Evolutionary conservation across 805 yeast species (phyloP), one percentile per base, ranked within the genome.

Genomic region (Tetrapisispora namnaoensis): DNA sequence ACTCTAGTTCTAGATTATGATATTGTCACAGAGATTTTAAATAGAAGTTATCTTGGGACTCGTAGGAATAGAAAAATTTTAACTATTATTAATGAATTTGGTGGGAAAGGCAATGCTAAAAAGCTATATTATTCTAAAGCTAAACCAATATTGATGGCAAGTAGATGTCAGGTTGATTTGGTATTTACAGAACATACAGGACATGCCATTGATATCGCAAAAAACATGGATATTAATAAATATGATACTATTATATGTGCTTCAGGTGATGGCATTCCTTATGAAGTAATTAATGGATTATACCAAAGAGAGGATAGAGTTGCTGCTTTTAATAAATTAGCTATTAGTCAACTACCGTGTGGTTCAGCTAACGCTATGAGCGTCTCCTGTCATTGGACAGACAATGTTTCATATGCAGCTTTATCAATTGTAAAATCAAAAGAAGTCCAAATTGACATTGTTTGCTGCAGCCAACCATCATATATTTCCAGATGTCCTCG

Each of bases 311-410:
- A 68, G 0, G 96, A 90, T 63, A 76, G 83, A 4, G 77, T 69
- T 0, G 66, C 64, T 14, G 89, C 88, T 0, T 82, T 90, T 56
- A 70, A 73, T 46, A 78, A 78, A 49, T 53, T 86, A 11, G 80
- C 85, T 0, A 70, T 93, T 2, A 80, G 93, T 10, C 96, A 91
- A 66, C 69, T 90, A 8, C 98, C 99, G 1, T 87, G 97, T 58
- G 99, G 99, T 0, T 86, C 96, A 0, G 99, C 99, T 3, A 93
- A 93, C 67, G 98, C 96, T 2, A 76, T 93, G 76, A 72, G 95
- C 14, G 72, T 83, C 51, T 84, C 95, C 21, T 79, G 95, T 49
- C 83, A 82, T 56, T 90, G 91, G 28, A 80, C 87, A 1, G 71
- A 72, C 43, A 79, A 80, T 51, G 82, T 95, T 4, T 74, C 80